These are phyloP conservation scores for Coniosporium tulheliwenetii DNA, from an alignment of 2,329 filamentous ascomycete species.

Conservation along the genomic window DNA sequence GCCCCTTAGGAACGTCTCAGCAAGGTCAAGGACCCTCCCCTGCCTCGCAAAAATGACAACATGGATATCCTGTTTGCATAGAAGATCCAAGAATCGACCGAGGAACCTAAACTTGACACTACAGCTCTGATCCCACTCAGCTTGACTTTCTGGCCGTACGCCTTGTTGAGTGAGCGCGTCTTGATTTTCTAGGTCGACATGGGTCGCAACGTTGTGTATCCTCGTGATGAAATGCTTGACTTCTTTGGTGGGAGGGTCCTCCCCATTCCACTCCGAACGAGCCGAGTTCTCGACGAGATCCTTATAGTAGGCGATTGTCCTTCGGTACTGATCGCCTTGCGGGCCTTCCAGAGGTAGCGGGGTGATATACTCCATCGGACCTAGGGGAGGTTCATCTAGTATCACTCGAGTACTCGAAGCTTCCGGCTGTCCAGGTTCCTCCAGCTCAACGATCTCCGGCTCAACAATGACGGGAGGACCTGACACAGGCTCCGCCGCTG, in stretches of 20 bases:
- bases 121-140: conserved; percentile 16
- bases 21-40: conserved; percentile 14
- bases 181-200: conserved; percentile 18
- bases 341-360: conserved; percentile 1
- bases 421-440: neutral
- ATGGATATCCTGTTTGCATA: conserved; percentile 10
- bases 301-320: conserved; percentile 1
- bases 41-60: conserved; percentile 15
- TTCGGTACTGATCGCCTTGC: conserved; percentile 3
- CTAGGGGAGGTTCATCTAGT: neutral
- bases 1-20: conserved; percentile 16
- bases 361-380: conserved; percentile 2
- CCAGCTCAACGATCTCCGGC: conserved; percentile 17
- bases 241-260: neutral
- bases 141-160: conserved; percentile 10
- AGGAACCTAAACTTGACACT: conserved; percentile 22
- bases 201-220: conserved; percentile 11
- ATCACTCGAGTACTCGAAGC: neutral
- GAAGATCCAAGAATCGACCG: conserved; percentile 11
- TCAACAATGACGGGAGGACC: neutral
- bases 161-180: conserved; percentile 14
- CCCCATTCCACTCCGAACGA: neutral
- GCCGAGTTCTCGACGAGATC: conserved; percentile 1
- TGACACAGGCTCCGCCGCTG: neutral
- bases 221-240: conserved; percentile 1